Percentiles rank a stretch among this genome's conserved stretches.
Evolutionary conservation across 2,329 filamentous ascomycete genomes (phyloP).

Genomic region (Claviceps capensis): DNA sequence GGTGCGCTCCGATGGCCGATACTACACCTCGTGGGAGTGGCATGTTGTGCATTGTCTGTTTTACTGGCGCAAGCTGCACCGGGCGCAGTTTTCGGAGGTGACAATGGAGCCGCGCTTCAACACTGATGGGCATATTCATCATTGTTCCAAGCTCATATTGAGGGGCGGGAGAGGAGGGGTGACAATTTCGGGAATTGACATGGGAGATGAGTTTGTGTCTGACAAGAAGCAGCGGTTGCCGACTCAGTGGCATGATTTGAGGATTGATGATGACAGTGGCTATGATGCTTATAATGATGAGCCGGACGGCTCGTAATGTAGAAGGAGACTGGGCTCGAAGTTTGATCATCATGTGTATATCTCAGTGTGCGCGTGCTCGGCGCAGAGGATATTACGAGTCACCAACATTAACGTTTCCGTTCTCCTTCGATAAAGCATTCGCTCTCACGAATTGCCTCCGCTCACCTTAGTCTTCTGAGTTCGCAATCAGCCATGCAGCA

Average conservation of each 20-base stretch:
- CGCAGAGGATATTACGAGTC: too few relatives aligned
- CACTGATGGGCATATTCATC: too few relatives aligned
- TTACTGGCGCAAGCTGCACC: neutral
- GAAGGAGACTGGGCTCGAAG: too few relatives aligned
- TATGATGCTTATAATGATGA: too few relatives aligned
- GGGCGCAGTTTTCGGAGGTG: neutral
- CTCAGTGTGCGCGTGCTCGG: too few relatives aligned
- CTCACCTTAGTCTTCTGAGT: neutral
- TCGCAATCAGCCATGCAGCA: neutral
- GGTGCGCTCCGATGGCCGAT: neutral
- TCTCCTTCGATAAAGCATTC: neutral
- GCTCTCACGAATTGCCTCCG: neutral
- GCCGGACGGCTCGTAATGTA: too few relatives aligned
- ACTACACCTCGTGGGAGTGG: neutral
- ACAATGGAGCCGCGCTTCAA: neutral
- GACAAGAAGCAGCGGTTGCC: neutral
- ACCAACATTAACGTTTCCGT: too few relatives aligned
- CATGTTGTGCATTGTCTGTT: neutral
- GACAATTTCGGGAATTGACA: neutral
- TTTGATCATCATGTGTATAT: too few relatives aligned
- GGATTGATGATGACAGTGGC: too few relatives aligned
- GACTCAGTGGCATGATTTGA: neutral
- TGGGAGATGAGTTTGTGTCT: too few relatives aligned
- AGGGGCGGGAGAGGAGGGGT: too few relatives aligned
- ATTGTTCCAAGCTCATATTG: too few relatives aligned